Base-by-base conservation (phyloP, 169 alveolate species). In the Sarcocystis neurona region DNA sequence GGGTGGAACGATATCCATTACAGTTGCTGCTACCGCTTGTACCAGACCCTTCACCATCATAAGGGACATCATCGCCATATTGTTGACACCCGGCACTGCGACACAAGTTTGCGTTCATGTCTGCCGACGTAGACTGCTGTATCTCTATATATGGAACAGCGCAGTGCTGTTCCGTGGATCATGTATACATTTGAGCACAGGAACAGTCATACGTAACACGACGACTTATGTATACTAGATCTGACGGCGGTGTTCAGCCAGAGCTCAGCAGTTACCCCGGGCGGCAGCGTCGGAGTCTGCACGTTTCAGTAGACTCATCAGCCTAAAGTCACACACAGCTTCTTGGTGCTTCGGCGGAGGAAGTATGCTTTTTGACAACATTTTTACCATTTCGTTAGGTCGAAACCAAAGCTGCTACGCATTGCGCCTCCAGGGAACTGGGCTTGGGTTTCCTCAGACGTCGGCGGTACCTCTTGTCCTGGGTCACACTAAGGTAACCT, bases 1-100 rank as follows among this genome's bases (percentile, higher is more conserved):
- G 20, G 97, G 97, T 34, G 97, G 97, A 0, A 95, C 97, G 23
- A 94, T 84, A 74, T 95, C 97, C 44, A 95, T 94, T 3, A 95
- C 93, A 2, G 93, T 70, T 2, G 96, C 96, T 0, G 95, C 91
- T 2, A 91, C 94, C 3, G 97, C 85, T 80, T 89, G 92, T n/a
- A 95, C 87, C 30, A 95, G 80, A 0, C 97, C 97, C 82, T 94
- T 95, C 30, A 95, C 95, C 94, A 92, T 94, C 75, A 92, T 91
- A 70, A 95, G 75, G 46, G 93, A 89, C 88, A 93, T 96, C 77
- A 95, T 72, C 44, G 93, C 85, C 96, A 94, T 94, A 58, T 85
- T 95, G 53, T 89, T 94, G 39, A 93, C 63, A 8, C 95, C 96
- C 5, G 97, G 97, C 48, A 89, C 95, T 94, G 89, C 58, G 82